These are phyloP conservation scores for Purpureocillium takamizusanense DNA, from an alignment of 2,329 filamentous ascomycete species.

Conservation along the genomic window DNA sequence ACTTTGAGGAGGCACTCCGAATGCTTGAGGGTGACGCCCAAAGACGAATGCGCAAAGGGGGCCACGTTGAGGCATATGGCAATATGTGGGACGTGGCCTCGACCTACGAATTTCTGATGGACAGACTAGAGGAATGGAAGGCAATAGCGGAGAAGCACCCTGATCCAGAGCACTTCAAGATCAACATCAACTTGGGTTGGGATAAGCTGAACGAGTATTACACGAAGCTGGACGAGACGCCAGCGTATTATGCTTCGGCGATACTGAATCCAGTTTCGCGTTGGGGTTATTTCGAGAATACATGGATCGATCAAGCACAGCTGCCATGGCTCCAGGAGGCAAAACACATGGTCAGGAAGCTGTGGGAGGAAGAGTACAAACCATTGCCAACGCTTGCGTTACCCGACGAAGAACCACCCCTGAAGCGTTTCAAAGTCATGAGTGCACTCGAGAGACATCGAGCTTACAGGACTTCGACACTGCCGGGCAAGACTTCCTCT, in stretches of 20 bases:
- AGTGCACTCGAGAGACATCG: background rate
- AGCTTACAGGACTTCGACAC: background rate
- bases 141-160: background rate
- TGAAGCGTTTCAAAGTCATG: background rate
- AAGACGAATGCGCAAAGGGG: background rate
- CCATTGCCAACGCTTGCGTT: background rate
- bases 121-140: background rate
- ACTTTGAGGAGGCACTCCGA: background rate
- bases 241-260: background rate
- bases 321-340: constrained; percentile 1
- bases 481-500: background rate
- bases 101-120: background rate
- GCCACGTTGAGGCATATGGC: background rate
- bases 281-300: constrained; percentile 1
- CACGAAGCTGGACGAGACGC: background rate
- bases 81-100: background rate
- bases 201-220: constrained; percentile 2
- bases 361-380: constrained; percentile 1
- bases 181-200: background rate
- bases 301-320: constrained; percentile 1
- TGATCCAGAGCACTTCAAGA: background rate
- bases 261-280: constrained; percentile 2
- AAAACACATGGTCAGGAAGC: background rate
- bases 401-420: background rate
- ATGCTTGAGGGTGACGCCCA: background rate